These are phyloP conservation scores for Mycena galopus DNA, from an alignment of 768 basidiomycete genomes.

Conservation along the genomic window DNA sequence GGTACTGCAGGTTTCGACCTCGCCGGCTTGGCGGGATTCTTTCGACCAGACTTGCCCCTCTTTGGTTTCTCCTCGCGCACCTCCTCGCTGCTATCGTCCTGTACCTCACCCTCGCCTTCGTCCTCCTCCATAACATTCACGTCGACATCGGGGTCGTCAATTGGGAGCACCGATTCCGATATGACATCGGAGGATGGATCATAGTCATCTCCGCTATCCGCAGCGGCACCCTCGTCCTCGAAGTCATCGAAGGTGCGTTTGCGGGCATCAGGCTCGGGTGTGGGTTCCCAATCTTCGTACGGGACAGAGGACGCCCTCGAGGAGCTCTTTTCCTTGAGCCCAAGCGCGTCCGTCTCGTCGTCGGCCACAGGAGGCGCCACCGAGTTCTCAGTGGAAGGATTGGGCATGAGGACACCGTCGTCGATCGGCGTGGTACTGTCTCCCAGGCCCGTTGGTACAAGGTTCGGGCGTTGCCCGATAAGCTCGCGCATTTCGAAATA, in stretches of 20 bases:
- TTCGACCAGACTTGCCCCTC: not conserved
- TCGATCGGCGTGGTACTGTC: not conserved
- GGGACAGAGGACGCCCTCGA: too few relatives aligned
- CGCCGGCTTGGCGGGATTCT: not conserved
- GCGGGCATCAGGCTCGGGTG: too few relatives aligned
- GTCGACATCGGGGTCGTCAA: too few relatives aligned
- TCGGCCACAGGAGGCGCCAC: not conserved
- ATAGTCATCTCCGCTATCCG: not conserved
- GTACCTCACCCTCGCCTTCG: not conserved
- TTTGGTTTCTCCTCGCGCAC: too few relatives aligned
- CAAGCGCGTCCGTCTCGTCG: too few relatives aligned
- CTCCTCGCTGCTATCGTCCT: not conserved
- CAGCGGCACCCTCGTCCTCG: not conserved
- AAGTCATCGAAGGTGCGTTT: not conserved
- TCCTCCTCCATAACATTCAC: not conserved
- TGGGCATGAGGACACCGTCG: not conserved
- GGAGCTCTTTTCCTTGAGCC: too few relatives aligned
- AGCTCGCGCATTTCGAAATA: slow-evolving; percentile 24
- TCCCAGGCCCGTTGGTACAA: slow-evolving; percentile 3
- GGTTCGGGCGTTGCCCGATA: slow-evolving; percentile 16
- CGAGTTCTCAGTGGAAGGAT: not conserved
- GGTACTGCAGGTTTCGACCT: not conserved
- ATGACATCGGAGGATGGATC: not conserved
- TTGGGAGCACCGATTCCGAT: not conserved
- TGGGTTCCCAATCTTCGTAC: not conserved